Evolutionary conservation across 371 early-diverging fungal genomes (phyloP), one percentile per base, ranked within the genome.

Genomic region (Mortierella sp.): DNA sequence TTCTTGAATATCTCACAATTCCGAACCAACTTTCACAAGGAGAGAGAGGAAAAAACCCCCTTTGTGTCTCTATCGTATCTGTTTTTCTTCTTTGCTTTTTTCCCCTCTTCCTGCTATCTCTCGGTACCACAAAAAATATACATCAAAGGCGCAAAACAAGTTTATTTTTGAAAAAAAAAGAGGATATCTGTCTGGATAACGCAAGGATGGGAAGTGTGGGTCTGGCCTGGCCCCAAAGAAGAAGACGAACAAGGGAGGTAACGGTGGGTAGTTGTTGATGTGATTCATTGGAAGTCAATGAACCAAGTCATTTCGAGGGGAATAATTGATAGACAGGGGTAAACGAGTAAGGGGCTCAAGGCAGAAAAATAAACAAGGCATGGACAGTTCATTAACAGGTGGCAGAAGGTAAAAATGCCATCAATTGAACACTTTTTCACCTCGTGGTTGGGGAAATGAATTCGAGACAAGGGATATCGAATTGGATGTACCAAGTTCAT

Each of bases 401-500:
- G n/a, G n/a, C 52, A 16, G 14, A 24, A 11, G 29, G 53, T 47
- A n/a, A n/a, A n/a, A n/a, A n/a, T n/a, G n/a, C n/a, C n/a, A n/a
- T n/a, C n/a, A n/a, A n/a, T n/a, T n/a, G n/a, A n/a, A n/a, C n/a
- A n/a, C n/a, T n/a, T n/a, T n/a, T n/a, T n/a, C n/a, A 29, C 34
- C 55, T 55, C 55, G 55, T 31, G 55, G 55, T 55, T 55, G n/a
- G 19, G 11, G 34, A 58, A 58, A 34, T 58, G 61, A 58, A 34
- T 58, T 31, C 16, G 61, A 34, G 34, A 34, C 61, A 58, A 19
- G 19, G 34, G 34, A 34, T 19, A 16, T 34, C 26, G 19, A 16
- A 48, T 5, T 48, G 22, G 50, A n/a, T 50, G 14, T 31, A 0
- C 14, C 31, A 31, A 11, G n/a, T n/a, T n/a, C n/a, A n/a, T n/a